Evolutionary conservation across 768 basidiomycete genomes (phyloP), one percentile per base, ranked within the genome.

Genomic region (Flagelloscypha sp.): DNA sequence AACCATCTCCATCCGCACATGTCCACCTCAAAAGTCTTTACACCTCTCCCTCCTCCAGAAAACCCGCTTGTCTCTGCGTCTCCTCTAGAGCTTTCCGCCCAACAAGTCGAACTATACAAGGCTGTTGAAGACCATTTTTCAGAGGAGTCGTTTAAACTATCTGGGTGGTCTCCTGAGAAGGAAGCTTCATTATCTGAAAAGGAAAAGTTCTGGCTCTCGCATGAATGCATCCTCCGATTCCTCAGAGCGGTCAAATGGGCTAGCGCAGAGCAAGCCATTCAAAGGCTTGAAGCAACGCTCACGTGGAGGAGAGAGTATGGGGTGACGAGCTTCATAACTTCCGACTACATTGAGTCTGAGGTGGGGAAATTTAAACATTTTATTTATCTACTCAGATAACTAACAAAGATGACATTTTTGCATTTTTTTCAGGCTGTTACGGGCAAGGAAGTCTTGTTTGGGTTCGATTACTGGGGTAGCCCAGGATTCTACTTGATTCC

Each of bases 261-360:
- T 37, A 52, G 57, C 12, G 54, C 61, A 6, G 50, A 63, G n/a
- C 58, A 53, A 18, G 71, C 76, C 3, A 79, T 87, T 36, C 62
- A 67, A 24, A 67, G 86, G 11, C 55, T 88, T 2, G 83, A 89
- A 50, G 68, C 55, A 15, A 87, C 88, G 1, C 62, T 85, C 22
- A 72, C 65, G 41, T 92, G 89, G 89, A 63, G 88, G 33, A 68
- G 87, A 23, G 84, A 86, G 36, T 90, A 69, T 52, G 82, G 83
- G 9, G 45, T 89, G 12, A 76, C 84, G 44, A 74, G 80, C 45
- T 37, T 56, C 19, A 53, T 87, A 49, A 75, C 70, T 1, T 55
- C 80, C 3, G 65, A 70, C 0, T 61, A 71, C 41, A 75, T 94
- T 43, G 80, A 84, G 45, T 75, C 78, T 12, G 89, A 93, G 61